Base-by-base conservation (phyloP, 2,329 filamentous ascomycete genomes). In the Fusarium albidum region DNA sequence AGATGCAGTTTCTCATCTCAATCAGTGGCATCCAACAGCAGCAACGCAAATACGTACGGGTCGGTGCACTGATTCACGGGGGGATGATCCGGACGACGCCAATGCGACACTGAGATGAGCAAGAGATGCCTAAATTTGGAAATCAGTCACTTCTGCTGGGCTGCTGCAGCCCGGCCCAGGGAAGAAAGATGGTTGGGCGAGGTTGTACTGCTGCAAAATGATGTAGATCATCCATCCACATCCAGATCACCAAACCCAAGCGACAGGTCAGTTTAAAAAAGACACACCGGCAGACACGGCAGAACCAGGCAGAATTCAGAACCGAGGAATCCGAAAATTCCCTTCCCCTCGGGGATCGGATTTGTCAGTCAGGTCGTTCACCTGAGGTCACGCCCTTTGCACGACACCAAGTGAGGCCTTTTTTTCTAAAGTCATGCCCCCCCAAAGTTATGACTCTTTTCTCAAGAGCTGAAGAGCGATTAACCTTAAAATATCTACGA, bases 41-140 rank as follows among this genome's bases (percentile, higher is more conserved):
- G n/a, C n/a, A n/a, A 48, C 38, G 37, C 37, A 17, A 18, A 33
- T 48, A 48, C 29, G n/a, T n/a, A n/a, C n/a, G n/a, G 28, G 35
- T 5, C 21, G 21, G 21, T 21, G 21, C 11, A 32, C 13, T 29
- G 12, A 12, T 31, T 50, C 15, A 21, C 39, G 35, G 47, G 21
- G 33, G 38, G 11, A 15, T 13, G 17, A 26, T 25, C 21, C n/a
- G 10, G 32, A 17, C 9, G 10, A 15, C n/a, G 39, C 25, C 13
- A 33, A 49, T 57, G 42, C 34, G 21, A 49, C 49, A 53, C 29
- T 25, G 49, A 35, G 43, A 49, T 25, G 57, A 42, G 57, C 25
- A 49, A 28, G 57, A 42, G 57, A 26, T 60, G 57, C 57, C 57
- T 60, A 61, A 45, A 54, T 42, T 57, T 60, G 48, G 57, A 17